phyloP scores from a whole-genome alignment of 2,329 filamentous ascomycete genomes.

The Chlorencoelia australis region DNA sequence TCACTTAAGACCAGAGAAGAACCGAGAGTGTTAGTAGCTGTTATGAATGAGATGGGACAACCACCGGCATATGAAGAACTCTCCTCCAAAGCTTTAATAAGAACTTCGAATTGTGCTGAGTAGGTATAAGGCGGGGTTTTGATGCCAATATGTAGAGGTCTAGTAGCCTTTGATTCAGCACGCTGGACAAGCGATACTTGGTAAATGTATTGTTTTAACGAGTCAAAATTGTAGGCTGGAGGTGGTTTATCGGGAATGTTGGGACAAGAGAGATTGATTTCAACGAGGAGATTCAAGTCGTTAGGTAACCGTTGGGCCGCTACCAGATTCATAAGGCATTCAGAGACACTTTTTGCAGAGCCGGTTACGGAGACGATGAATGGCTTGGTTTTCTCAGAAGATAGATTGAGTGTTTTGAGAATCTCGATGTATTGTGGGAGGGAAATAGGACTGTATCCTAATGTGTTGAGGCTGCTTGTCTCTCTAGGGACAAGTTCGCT shows the following conservation, averaged over 20 bases:
- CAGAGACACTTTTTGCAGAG: slow-evolving; percentile 42
- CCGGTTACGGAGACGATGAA: slow-evolving; percentile 67
- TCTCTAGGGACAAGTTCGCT: slow-evolving; percentile 14
- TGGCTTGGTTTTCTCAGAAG: slow-evolving; percentile 35
- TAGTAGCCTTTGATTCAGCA: slow-evolving; percentile 1
- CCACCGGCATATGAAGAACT: slow-evolving; percentile 10
- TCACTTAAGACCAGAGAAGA: slow-evolving; percentile 48
- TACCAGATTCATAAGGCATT: slow-evolving; percentile 37
- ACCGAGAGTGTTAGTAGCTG: slow-evolving; percentile 65
- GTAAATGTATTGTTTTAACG: slow-evolving; percentile 45
- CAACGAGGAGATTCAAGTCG: slow-evolving; percentile 44
- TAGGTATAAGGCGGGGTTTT: slow-evolving; percentile 74
- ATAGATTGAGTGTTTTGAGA: slow-evolving; percentile 35
- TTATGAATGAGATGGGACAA: slow-evolving; percentile 55
- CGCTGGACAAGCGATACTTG: slow-evolving; percentile 16
- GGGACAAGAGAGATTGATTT: slow-evolving; percentile 70
- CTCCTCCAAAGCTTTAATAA: slow-evolving; percentile 41
- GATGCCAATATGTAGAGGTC: slow-evolving; percentile 40
- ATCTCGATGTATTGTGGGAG: slow-evolving; percentile 49
- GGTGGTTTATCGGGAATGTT: slow-evolving; percentile 62
- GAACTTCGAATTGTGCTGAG: slow-evolving; percentile 48
- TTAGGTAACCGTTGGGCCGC: slow-evolving; percentile 28
- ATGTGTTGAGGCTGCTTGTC: slow-evolving; percentile 52
- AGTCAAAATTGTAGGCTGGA: slow-evolving; percentile 52
- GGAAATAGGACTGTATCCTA: slow-evolving; percentile 61